Evolutionary conservation across 768 basidiomycete species (phyloP).

Genomic region (Pholiota conissans): DNA sequence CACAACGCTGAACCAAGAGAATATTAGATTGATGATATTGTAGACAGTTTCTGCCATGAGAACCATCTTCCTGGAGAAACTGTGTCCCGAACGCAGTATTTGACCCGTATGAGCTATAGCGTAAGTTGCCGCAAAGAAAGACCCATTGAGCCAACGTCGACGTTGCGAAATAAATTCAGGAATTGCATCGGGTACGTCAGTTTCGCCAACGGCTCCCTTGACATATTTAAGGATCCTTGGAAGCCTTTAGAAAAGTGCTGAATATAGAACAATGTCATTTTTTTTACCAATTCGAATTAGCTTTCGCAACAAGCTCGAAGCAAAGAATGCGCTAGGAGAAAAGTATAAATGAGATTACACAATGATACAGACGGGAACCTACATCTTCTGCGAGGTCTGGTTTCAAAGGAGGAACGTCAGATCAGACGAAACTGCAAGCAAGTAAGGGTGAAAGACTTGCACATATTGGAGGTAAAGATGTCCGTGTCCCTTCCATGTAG

Average conservation of each 20-base stretch:
- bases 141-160: constrained; percentile 87
- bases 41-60: constrained; percentile 84
- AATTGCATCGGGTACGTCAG: constrained; percentile 90
- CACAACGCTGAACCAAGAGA: constrained; percentile 93
- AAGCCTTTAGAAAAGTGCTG: constrained; percentile 8
- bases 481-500: constrained; percentile 83
- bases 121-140: constrained; percentile 94
- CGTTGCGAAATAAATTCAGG: constrained; percentile 94
- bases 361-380: constrained; percentile 20
- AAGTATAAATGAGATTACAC: constrained; percentile 9
- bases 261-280: constrained; percentile 13
- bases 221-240: constrained; percentile 95
- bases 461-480: constrained; percentile 97
- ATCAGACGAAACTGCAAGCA: neutral
- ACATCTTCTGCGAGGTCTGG: constrained; percentile 90
- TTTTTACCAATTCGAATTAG: constrained; percentile 70
- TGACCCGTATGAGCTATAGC: constrained; percentile 87
- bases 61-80: constrained; percentile 65
- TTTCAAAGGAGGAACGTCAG: neutral
- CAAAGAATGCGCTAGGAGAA: constrained; percentile 71
- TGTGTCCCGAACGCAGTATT: constrained; percentile 81
- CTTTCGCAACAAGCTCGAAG: constrained; percentile 77
- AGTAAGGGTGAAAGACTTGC: constrained; percentile 44
- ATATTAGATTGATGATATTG: constrained; percentile 83
- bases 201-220: constrained; percentile 89